These are phyloP conservation scores for Achaetomiella virescens DNA, from an alignment of 495 filamentous ascomycete species.

Conservation along the genomic window DNA sequence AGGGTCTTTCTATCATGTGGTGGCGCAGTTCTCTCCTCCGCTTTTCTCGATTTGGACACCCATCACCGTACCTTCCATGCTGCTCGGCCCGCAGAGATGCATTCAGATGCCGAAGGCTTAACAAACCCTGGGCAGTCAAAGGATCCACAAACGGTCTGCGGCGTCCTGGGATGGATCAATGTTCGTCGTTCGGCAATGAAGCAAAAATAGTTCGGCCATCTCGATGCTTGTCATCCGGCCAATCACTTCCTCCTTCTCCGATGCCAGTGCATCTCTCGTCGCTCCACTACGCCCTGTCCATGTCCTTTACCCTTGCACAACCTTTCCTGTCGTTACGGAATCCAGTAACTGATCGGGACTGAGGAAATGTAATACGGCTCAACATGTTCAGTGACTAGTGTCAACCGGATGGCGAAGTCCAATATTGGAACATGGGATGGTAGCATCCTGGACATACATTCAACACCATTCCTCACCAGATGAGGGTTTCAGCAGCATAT, in stretches of 20 bases:
- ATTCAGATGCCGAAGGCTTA: background rate
- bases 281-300: too few relatives aligned
- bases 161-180: background rate
- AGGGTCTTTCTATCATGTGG: background rate
- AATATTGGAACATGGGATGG: constrained; percentile 1
- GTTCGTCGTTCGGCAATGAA: background rate
- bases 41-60: too few relatives aligned
- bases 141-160: background rate
- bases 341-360: background rate
- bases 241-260: background rate
- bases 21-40: background rate
- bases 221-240: background rate
- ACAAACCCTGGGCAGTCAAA: background rate
- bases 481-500: background rate
- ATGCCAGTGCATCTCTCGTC: background rate
- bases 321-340: background rate
- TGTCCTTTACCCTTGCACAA: too few relatives aligned
- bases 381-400: background rate
- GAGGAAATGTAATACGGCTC: constrained; percentile 1
- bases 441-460: background rate
- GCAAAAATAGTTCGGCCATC: background rate
- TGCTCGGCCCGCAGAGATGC: background rate
- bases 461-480: background rate
- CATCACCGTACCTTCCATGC: background rate
- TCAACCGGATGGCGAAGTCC: background rate